These are phyloP conservation scores for Juglanconis juglandina DNA, from an alignment of 2,329 filamentous ascomycete genomes.

Conservation along the genomic window DNA sequence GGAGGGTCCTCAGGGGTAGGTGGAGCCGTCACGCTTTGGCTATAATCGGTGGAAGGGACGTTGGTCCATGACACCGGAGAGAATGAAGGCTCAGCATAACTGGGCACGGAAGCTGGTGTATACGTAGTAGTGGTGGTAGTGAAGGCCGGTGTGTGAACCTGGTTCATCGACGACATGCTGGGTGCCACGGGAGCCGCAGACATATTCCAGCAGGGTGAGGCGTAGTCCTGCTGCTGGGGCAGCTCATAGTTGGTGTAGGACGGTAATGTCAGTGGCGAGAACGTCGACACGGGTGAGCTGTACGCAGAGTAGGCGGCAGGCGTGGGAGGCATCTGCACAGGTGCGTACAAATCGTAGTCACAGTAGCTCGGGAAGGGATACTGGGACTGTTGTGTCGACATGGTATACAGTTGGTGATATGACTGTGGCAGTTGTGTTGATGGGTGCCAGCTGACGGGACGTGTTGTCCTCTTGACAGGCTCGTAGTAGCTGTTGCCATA, in stretches of 20 bases:
- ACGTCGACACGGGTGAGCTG: constrained; percentile 52
- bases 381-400: constrained; percentile 30
- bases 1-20: constrained; percentile 59
- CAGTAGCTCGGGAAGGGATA: constrained; percentile 40
- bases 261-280: constrained; percentile 52
- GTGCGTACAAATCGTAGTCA: constrained; percentile 39
- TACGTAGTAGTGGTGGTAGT: background rate
- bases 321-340: constrained; percentile 46
- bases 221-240: constrained; percentile 33
- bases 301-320: constrained; percentile 55
- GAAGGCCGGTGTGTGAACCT: constrained; percentile 1
- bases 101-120: constrained; percentile 5
- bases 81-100: constrained; percentile 17
- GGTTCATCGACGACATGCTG: constrained; percentile 1
- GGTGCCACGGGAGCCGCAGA: constrained; percentile 10
- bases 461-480: constrained; percentile 38
- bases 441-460: constrained; percentile 76
- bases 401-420: constrained; percentile 26
- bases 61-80: constrained; percentile 13
- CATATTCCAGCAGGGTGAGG: constrained; percentile 37
- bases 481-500: constrained; percentile 30
- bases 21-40: constrained; percentile 42
- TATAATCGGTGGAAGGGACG: background rate
- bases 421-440: constrained; percentile 47
- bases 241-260: constrained; percentile 35